These are phyloP conservation scores for Copromyces sp. DNA, from an alignment of 495 filamentous ascomycete species.

Conservation along the genomic window DNA sequence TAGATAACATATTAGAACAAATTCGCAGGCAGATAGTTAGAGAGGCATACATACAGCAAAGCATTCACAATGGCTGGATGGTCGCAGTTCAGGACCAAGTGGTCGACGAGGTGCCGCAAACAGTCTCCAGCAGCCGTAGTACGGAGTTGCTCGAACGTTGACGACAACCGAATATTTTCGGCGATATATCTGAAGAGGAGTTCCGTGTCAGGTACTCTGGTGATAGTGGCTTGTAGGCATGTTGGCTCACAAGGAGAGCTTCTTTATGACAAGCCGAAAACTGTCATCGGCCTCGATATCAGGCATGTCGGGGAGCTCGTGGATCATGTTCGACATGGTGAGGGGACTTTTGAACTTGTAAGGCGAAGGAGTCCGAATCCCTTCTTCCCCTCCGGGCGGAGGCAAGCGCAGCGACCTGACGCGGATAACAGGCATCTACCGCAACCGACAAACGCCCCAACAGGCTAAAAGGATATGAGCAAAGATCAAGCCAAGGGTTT, in stretches of 20 bases:
- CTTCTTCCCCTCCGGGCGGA: conserved; percentile 8
- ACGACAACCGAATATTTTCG: conserved; percentile 52
- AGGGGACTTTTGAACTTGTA: conserved; percentile 4
- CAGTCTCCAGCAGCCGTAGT: conserved; percentile 53
- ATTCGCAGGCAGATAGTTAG: not conserved
- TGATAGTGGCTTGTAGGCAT: not conserved
- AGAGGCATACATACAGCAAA: conserved; percentile 50
- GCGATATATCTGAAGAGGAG: conserved; percentile 46
- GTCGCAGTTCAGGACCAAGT: conserved; percentile 52
- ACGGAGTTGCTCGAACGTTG: conserved; percentile 72
- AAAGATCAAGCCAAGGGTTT: not conserved
- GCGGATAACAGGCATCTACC: conserved; percentile 32
- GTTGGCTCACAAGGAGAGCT: conserved; percentile 50
- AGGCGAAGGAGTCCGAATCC: conserved; percentile 19
- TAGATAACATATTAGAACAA: not conserved
- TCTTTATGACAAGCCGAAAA: conserved; percentile 56
- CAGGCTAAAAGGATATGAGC: not conserved
- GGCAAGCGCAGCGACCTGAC: conserved; percentile 29
- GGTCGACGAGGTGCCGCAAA: conserved; percentile 54
- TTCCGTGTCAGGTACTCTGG: not conserved
- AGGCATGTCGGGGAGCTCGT: conserved; percentile 37
- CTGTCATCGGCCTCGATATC: conserved; percentile 53
- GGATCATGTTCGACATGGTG: conserved; percentile 4
- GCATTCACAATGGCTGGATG: conserved; percentile 70
- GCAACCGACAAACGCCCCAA: not conserved